Conservation (phyloP, 768 basidiomycete species). For the Kwoniella europaea region DNA sequence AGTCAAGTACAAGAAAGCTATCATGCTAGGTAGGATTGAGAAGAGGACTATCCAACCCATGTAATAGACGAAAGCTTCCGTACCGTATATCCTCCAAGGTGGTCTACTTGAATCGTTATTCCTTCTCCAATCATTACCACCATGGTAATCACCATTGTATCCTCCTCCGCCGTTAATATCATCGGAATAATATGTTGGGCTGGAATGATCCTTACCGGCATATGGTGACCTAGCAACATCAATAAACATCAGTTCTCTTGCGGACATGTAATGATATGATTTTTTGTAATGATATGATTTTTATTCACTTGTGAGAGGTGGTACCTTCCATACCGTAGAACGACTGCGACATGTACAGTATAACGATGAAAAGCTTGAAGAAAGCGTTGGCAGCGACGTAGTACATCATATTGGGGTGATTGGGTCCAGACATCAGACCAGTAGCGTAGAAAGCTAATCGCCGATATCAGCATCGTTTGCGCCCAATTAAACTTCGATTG, state of each 20-base stretch:
- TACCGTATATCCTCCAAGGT: conserved; percentile 11
- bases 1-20: conserved; percentile 12
- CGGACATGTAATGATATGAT: too few relatives aligned
- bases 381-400: conserved; percentile 39
- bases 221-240: conserved; percentile 1
- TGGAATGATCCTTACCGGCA: neutral
- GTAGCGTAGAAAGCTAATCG: conserved; percentile 26
- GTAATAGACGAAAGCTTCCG: conserved; percentile 9
- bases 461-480: neutral
- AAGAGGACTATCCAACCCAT: conserved; percentile 12
- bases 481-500: neutral
- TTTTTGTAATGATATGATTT: too few relatives aligned
- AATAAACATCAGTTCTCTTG: too few relatives aligned
- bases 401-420: conserved; percentile 27
- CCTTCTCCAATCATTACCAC: conserved; percentile 5
- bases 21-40: conserved; percentile 7
- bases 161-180: neutral
- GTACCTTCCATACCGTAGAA: conserved; percentile 36
- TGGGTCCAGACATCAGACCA: conserved; percentile 25
- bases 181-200: neutral
- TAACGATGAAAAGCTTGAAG: conserved; percentile 37
- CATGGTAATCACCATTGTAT: neutral
- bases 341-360: conserved; percentile 37
- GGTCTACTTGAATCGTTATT: neutral
- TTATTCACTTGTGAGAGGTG: conserved; percentile 18